Evolutionary conservation across 805 yeast genomes (phyloP), one percentile per base, ranked within the genome.

Genomic region (Metschnikowia hibisci): DNA sequence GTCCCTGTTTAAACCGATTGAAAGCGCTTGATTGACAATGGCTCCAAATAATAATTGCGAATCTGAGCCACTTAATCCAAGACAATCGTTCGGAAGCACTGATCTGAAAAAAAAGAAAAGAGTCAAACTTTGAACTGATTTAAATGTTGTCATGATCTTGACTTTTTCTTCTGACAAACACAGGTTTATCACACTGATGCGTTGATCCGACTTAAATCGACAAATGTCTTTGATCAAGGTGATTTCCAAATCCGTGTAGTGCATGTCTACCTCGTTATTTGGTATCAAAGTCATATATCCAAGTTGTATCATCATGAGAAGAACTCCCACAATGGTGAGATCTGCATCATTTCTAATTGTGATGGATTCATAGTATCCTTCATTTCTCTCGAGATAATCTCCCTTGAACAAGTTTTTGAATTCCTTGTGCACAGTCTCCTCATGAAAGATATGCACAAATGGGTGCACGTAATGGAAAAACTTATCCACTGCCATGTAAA

Each of bases 41-140:
- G 63, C 57, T 0, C 73, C 72, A 37, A 69, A 60, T 16, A 69
- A 54, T 12, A 67, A 57, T 38, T 66, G 68, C 3, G 68, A 62
- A 47, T 71, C 74, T 0, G 66, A 58, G 6, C 71, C 67, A 16
- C 71, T 63, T 22, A 69, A 48, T 0, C 76, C 74, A 44, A 62
- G 70, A 43, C 69, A 60, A 49, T 71, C 75, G 42, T 66, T 65
- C 1, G 76, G 76, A 10, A 66, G 61, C 11, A 69, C 66, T 30
- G 55, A 58, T 14, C 68, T 44, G 48, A 68, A 70, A 41, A 62
- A 66, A 41, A 63, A 57, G 10, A 63, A 43, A 15, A 68, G 55
- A 9, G 63, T 50, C 42, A 68, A 55, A 4, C 62, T 44, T 46
- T 71, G 76, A 2, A 71, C 66, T 29, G 61, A 49, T 43, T 62